Base-by-base conservation (phyloP, 495 filamentous ascomycete species). In the Hypoxylon cercidicola region DNA sequence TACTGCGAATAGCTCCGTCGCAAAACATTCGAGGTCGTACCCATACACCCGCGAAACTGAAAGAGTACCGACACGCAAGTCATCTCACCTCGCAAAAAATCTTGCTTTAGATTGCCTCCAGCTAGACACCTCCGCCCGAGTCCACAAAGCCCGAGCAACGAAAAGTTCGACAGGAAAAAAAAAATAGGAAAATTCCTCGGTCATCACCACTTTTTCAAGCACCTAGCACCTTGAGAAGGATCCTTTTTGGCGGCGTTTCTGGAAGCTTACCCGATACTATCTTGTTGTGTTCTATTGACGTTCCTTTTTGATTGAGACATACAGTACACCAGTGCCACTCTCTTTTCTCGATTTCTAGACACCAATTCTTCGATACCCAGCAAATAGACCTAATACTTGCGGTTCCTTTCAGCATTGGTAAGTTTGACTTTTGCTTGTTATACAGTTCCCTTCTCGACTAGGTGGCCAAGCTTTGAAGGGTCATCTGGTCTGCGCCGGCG, bases 301-400 rank as follows among this genome's bases (percentile, higher is more conserved):
- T 57, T 72, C 41, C 41, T 52, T 66, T 67, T 58, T 68, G 49
- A 54, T 41, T 30, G n/a, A 4, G 12, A 32, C 21, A 48, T 21
- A 30, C 30, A 13, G 12, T 34, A 13, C 48, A 59, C 40, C 55
- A 61, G 48, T 32, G 50, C 47, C 52, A 66, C 55, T 66, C 66
- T 57, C 35, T 45, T 60, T 57, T 50, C 48, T 45, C 46, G 37
- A 51, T 71, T 66, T 15, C 54, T 79, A 78, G 75, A 77, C 41
- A 44, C 64, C 65, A 65, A 50, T 68, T 66, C 62, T 62, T 68
- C 72, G 73, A 77, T 77, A 78, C 74, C 77, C 74, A 55, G 32
- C 67, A 50, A 58, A 73, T 77, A 79, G 77, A 78, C 59, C 48
- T 79, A 68, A 73, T 73, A 65, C 51, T 57, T 28, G 25, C 25